A percentile compares a stretch with the other conserved stretches of the same genome.
Conservation (phyloP, 1,284 basidiomycete genomes). For the Mrakiaceae sp. region DNA sequence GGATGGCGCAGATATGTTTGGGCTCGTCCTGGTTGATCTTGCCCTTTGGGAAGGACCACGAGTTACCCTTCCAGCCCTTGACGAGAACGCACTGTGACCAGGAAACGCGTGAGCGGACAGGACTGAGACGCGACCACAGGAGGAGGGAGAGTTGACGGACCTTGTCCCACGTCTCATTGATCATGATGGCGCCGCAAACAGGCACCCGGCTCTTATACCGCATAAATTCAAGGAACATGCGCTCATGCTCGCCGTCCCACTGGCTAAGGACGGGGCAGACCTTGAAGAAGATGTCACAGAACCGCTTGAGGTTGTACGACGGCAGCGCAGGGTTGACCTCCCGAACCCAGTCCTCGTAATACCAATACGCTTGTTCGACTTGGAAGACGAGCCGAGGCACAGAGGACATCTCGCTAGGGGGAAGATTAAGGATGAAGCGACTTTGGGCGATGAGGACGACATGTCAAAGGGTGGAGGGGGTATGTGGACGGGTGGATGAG, state of each 20-base stretch:
- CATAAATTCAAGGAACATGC: constrained; percentile 73
- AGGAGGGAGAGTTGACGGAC: constrained; percentile 35
- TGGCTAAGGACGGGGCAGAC: constrained; percentile 67
- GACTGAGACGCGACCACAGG: not conserved
- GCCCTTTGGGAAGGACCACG: constrained; percentile 97
- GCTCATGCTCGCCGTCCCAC: constrained; percentile 66
- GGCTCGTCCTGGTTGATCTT: constrained; percentile 95
- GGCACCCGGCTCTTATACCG: constrained; percentile 95
- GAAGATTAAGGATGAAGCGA: constrained; percentile 94
- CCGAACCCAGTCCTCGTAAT: constrained; percentile 97
- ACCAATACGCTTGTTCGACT: constrained; percentile 99
- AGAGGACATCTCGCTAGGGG: constrained; percentile 79
- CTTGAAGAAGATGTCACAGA: constrained; percentile 85
- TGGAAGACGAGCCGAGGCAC: constrained; percentile 96
- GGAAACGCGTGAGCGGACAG: constrained; percentile 2
- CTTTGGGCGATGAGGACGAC: constrained; percentile 34
- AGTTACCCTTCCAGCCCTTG: constrained; percentile 93
- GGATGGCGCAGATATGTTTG: constrained; percentile 67
- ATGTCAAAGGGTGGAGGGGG: not conserved
- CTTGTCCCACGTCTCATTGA: constrained; percentile 86
- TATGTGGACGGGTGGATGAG: not conserved
- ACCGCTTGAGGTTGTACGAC: constrained; percentile 77
- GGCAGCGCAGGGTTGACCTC: constrained; percentile 80
- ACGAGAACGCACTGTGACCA: constrained; percentile 68
- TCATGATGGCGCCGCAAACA: constrained; percentile 95